phyloP scores from a whole-genome alignment of 768 basidiomycete genomes.

The Pleurotus pulmonarius region DNA sequence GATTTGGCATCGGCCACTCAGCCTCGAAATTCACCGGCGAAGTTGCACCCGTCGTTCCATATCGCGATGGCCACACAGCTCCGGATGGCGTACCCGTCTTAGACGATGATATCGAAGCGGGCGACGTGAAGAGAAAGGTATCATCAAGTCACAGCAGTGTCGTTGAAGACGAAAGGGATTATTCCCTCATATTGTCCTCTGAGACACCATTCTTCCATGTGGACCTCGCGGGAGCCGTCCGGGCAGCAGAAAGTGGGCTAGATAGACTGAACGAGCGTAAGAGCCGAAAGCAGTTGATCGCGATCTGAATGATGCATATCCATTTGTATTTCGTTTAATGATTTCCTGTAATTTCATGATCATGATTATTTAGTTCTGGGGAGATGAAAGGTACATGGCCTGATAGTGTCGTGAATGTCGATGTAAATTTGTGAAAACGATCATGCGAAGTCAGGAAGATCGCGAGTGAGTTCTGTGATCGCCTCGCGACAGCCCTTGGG shows the following conservation, averaged over 20 bases:
- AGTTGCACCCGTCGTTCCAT: constrained; percentile 75
- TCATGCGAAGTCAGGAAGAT: too few relatives aligned
- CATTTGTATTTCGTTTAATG: too few relatives aligned
- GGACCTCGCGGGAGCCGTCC: constrained; percentile 71
- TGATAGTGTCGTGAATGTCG: too few relatives aligned
- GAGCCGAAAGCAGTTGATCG: too few relatives aligned
- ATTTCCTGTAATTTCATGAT: too few relatives aligned
- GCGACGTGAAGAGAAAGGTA: constrained; percentile 27
- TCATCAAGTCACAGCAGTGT: constrained; percentile 5
- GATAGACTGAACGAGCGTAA: constrained; percentile 11
- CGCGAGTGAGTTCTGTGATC: too few relatives aligned
- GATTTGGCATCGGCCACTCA: constrained; percentile 75
- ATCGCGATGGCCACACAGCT: constrained; percentile 36
- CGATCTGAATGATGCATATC: too few relatives aligned
- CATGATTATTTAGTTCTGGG: too few relatives aligned
- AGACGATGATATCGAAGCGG: constrained; percentile 28
- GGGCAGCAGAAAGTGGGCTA: constrained; percentile 55
- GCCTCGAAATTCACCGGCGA: constrained; percentile 45
- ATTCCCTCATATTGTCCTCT: constrained; percentile 38
- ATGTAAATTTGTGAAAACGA: too few relatives aligned
- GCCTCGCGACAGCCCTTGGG: too few relatives aligned
- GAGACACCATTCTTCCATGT: constrained; percentile 91
- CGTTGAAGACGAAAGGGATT: constrained; percentile 15
- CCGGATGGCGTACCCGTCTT: constrained; percentile 20
- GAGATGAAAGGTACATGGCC: too few relatives aligned